Evolutionary conservation across 371 early-diverging fungal genomes (phyloP), one percentile per base, ranked within the genome.

Genomic region (Mortierella sp.): DNA sequence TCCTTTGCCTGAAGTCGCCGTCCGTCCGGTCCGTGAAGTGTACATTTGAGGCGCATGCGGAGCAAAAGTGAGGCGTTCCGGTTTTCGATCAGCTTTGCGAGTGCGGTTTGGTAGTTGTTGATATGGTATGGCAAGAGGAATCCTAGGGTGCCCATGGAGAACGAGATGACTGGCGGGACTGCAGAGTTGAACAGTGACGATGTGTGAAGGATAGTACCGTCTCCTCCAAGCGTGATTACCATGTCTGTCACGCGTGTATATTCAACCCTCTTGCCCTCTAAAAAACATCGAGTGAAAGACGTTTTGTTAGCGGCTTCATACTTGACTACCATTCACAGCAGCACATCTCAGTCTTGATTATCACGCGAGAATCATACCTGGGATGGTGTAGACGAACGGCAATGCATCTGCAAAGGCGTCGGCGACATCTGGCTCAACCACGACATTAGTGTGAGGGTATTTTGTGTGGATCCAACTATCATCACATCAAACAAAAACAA

Each of bases 151-250:
- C 99, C 99, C 87, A 98, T 89, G 12, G 97, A 96, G 80, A 99
- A 97, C 12, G 97, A 95, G 38, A 98, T 84, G 10, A 99, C 93
- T 2, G 99, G 98, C 14, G 99, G 99, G 7, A 94, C 95, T 5
- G 91, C 89, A 35, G 90, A 88, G 41, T 93, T 94, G 84, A 98
- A 98, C 35, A 98, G 86, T 4, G 96, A 96, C 1, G 97, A 95
- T 1, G 97, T 90, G 82, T 96, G 97, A 65, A 99, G 92, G 55
- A 99, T 94, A 4, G 99, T 99, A 18, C 99, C 99, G 88, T 99
- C 99, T 44, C 99, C 99, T 48, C 99, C 99, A 21, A 99, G 88
- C 3, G 98, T 97, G 27, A 99, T 92, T 49, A 97, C 96, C 83
- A 97, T 93, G 85, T 98, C 98, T 0, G 95, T 91, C 1, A 90